Percentiles rank a stretch among this genome's conserved stretches.
Evolutionary conservation across 148 eudicot genomes (phyloP).

Genomic region (Simmondsia chinensis): DNA sequence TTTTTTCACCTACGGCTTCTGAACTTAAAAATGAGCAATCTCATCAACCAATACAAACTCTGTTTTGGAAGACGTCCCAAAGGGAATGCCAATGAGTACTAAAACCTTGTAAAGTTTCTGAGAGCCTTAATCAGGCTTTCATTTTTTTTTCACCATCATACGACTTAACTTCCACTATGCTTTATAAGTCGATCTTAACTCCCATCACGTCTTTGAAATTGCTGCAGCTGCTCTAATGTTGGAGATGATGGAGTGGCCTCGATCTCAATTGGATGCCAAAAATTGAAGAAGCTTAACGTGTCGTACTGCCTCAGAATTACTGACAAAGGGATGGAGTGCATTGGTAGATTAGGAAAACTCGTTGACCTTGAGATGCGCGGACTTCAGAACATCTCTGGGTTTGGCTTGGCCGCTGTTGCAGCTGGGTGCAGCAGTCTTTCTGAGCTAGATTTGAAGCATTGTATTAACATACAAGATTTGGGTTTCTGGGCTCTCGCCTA

Average conservation of each 20-base stretch:
- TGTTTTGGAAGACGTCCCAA: no score
- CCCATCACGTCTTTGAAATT: neutral
- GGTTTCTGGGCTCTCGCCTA: slow-evolving; percentile 67
- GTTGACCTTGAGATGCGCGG: slow-evolving; percentile 58
- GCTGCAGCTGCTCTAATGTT: slow-evolving; percentile 44
- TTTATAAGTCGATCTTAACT: neutral
- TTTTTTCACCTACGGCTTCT: no score
- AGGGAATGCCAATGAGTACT: no score
- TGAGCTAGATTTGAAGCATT: slow-evolving; percentile 59
- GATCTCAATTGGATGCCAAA: slow-evolving; percentile 60
- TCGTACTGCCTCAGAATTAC: slow-evolving; percentile 58
- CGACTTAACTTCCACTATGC: no score
- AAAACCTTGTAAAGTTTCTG: no score
- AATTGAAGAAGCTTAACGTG: slow-evolving; percentile 49
- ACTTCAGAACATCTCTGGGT: slow-evolving; percentile 32
- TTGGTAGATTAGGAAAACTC: slow-evolving; percentile 44
- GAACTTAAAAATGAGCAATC: no score
- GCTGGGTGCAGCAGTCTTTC: slow-evolving; percentile 56
- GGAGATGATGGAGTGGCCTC: slow-evolving; percentile 64
- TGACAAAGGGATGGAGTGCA: slow-evolving; percentile 48
- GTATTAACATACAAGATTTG: slow-evolving; percentile 46
- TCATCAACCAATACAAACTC: no score
- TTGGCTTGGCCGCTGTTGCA: slow-evolving; percentile 49
- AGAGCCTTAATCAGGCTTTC: no score
- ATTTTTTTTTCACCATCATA: no score